Evolutionary conservation across 768 basidiomycete species (phyloP).

Genomic region (Leccinum fibrillosum): DNA sequence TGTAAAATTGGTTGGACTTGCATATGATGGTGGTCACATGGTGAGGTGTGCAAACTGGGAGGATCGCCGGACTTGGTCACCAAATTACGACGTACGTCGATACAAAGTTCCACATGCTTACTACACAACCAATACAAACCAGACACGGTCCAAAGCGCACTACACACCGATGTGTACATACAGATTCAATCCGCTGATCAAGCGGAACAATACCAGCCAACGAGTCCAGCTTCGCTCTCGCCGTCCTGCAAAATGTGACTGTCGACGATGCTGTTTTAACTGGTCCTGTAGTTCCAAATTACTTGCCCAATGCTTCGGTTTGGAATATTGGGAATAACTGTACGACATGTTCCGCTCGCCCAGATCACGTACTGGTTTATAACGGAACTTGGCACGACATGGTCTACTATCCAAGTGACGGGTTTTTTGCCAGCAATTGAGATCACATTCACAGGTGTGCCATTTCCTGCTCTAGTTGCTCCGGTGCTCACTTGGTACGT

Average conservation of each 20-base stretch:
- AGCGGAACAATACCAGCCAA: too few relatives aligned
- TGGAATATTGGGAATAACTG: slow-evolving; percentile 13
- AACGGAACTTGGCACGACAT: slow-evolving; percentile 19
- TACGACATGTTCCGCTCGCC: not conserved
- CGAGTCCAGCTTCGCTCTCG: not conserved
- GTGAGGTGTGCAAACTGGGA: too few relatives aligned
- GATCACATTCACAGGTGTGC: slow-evolving; percentile 13
- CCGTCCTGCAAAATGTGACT: slow-evolving; percentile 12
- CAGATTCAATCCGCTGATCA: too few relatives aligned
- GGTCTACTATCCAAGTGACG: not conserved
- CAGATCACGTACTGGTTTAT: not conserved
- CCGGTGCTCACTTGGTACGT: too few relatives aligned
- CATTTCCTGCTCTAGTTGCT: not conserved
- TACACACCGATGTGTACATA: too few relatives aligned
- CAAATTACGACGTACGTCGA: too few relatives aligned
- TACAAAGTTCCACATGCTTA: too few relatives aligned
- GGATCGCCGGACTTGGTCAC: too few relatives aligned
- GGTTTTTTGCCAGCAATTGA: not conserved
- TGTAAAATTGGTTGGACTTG: too few relatives aligned
- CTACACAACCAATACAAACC: too few relatives aligned
- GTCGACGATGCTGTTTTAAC: slow-evolving; percentile 13
- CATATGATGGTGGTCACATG: too few relatives aligned
- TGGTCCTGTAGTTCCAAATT: slow-evolving; percentile 8
- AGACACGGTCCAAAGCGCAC: too few relatives aligned
- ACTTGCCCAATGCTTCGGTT: not conserved